Evolutionary conservation across 2,329 filamentous ascomycete species (phyloP), one percentile per base, ranked within the genome.

Genomic region (Pyricularia sp.): DNA sequence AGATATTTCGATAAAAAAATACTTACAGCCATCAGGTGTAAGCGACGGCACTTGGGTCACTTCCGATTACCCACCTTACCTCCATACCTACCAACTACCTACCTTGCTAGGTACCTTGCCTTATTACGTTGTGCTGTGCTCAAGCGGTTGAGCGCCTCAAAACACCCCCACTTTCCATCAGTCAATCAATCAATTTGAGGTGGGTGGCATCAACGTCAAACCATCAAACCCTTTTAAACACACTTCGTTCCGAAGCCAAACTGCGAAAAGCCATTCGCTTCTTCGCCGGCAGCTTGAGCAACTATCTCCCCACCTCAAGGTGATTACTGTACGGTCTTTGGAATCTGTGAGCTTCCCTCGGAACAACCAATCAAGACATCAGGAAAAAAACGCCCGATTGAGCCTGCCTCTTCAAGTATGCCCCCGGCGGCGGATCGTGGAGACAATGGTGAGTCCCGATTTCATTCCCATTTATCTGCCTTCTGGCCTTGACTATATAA

Each of bases 381-480:
- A n/a, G 42, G 17, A 50, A 20, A 6, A 50, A 50, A 50, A 50
- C 17, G 42, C 42, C 42, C 42, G 42, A 50, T 50, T 50, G 42
- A 50, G 42, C 42, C 42, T 50, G 42, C n/a, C 42, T 50, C 69
- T 73, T 74, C 77, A 81, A 82, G 75, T 79, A 83, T 83, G 81
- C 79, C 79, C 76, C 78, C 78, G 74, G 79, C 42, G 42, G 42
- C 77, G 75, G 75, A 81, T 79, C 79, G 77, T 74, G 77, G 76
- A 75, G 75, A 77, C 71, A 77, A 78, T 78, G 81, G 81, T 82
- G 76, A 68, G 68, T 65, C 9, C 63, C 26, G n/a, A 50, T 20
- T 50, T 17, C 42, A n/a, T 50, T 50, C 42, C 42, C 42, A n/a
- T 50, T n/a, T n/a, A n/a, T 50, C 42, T 50, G 42, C 42, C 42